phyloP scores from a whole-genome alignment of 768 basidiomycete species.

The Lentinula boryana region DNA sequence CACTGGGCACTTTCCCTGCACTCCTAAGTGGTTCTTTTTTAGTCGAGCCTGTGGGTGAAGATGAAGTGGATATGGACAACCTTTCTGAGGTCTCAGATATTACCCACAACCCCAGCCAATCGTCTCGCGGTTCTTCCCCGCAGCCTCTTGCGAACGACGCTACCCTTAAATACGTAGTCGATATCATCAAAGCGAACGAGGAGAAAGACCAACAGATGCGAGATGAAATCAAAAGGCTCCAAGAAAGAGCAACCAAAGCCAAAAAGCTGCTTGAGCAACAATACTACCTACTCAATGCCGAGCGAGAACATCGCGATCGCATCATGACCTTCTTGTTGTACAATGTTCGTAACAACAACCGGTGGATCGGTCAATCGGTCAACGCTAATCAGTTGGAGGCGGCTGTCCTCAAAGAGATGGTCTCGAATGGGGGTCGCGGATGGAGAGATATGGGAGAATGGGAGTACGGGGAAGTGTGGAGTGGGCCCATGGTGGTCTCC shows the following conservation, averaged over 20 bases:
- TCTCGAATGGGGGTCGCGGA: background rate
- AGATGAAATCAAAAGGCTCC: background rate
- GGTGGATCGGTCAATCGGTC: background rate
- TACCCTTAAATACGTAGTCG: background rate
- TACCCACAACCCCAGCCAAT: background rate
- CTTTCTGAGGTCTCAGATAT: background rate
- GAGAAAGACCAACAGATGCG: background rate
- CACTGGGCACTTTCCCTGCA: background rate
- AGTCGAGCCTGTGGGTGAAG: background rate
- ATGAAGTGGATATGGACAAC: background rate
- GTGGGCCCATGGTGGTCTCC: background rate
- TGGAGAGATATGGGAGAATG: conserved; percentile 6
- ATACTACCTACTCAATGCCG: background rate
- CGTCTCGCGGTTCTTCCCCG: background rate
- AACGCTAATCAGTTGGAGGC: background rate
- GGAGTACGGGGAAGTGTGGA: conserved; percentile 1
- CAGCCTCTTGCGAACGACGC: background rate
- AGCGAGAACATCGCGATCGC: conserved; percentile 3
- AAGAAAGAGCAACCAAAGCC: background rate
- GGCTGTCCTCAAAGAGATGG: background rate
- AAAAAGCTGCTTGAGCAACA: background rate
- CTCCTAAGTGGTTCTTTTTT: background rate
- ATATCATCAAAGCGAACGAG: background rate
- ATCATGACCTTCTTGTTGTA: background rate
- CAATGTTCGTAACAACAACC: conserved; percentile 4